phyloP scores from a whole-genome alignment of 2,329 filamentous ascomycete species.

The Scolecobasidium constrictum region DNA sequence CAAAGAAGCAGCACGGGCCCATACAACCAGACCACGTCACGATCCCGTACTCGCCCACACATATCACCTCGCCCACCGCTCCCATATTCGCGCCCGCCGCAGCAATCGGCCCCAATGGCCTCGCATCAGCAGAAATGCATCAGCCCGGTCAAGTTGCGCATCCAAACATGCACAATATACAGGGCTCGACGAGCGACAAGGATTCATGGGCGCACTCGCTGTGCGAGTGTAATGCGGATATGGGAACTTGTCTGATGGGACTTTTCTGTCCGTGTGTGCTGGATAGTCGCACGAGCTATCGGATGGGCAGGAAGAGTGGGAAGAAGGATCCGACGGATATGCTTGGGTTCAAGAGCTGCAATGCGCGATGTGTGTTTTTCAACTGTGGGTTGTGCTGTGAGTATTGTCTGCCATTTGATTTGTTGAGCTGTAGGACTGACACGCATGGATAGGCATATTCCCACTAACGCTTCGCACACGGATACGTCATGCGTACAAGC shows the following conservation, averaged over 20 bases:
- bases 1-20: too few species aligned
- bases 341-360: constrained; percentile 24
- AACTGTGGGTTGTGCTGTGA: constrained; percentile 24
- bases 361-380: constrained; percentile 23
- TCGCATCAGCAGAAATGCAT: constrained; percentile 23
- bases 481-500: constrained; percentile 32
- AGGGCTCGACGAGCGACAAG: constrained; percentile 4
- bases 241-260: constrained; percentile 26
- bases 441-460: constrained; percentile 18
- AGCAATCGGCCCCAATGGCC: constrained; percentile 26
- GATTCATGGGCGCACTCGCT: constrained; percentile 22
- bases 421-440: too few species aligned
- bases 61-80: constrained; percentile 5
- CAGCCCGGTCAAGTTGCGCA: constrained; percentile 31
- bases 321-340: constrained; percentile 31
- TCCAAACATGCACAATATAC: constrained; percentile 26
- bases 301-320: constrained; percentile 24
- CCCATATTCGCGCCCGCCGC: constrained; percentile 26
- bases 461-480: constrained; percentile 26
- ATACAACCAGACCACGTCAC: neutral
- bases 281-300: constrained; percentile 32
- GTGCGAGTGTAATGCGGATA: constrained; percentile 24
- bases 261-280: constrained; percentile 32
- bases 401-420: too few species aligned
- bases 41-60: neutral